Evolutionary conservation across 2,329 filamentous ascomycete species (phyloP), one percentile per base, ranked within the genome.

Genomic region (Fusarium pseudocircinatum): DNA sequence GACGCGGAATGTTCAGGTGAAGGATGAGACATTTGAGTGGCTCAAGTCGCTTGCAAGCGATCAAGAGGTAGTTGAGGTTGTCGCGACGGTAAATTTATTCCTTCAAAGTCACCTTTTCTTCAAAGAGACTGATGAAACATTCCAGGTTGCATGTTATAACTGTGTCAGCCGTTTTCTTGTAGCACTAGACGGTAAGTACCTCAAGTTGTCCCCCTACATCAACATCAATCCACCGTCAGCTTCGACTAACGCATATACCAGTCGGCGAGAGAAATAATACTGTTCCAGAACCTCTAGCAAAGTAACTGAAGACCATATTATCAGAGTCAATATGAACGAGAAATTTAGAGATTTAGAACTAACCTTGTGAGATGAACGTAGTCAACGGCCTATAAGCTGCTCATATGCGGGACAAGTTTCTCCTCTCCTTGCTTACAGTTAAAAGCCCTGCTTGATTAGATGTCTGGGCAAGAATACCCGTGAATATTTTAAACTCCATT

Each of bases 101-200:
- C 22, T 15, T 3, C 3, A 11, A 24, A 0, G 3, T 43, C 10
- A 3, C 7, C 1, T 7, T 24, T 7, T 15, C 4, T 6, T 13
- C 2, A 4, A 3, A 7, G n/a, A 46, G 6, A 13, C 58, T 56
- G 10, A 60, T 6, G 2, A 24, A 10, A 8, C 3, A 2, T 22
- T 28, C 6, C 18, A 60, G 58, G 20, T 60, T 6, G 58, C 58
- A 11, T 60, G 47, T 13, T 60, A 60, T 20, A 56, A 60, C 8
- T 60, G 58, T 60, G 58, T 60, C 5, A 60, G 58, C 30, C 58
- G 58, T n/a, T 60, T 56, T 43, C 58, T 60, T 18, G 58, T 60
- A n/a, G 47, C 58, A n/a, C 14, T 60, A 28, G 47, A 60, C 18
- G 58, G 58, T 28, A 56, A 6, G 58, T 42, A 8, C n/a, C n/a